Conservation (phyloP, 1,284 basidiomycete genomes). For the Megacollybia platyphylla region DNA sequence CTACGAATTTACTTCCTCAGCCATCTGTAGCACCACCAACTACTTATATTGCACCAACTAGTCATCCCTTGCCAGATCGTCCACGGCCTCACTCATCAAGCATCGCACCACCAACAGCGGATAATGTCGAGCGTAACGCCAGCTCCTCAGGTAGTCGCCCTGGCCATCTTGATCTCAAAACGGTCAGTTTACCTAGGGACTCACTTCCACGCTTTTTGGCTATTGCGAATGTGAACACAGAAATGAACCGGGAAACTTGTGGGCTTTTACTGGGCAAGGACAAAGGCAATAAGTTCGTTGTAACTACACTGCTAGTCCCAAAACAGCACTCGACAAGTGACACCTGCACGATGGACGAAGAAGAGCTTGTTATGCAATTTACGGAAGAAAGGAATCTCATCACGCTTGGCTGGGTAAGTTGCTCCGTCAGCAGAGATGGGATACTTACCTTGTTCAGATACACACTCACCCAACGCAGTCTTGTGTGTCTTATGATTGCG, state of each 20-base stretch:
- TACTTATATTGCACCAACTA: conserved; percentile 8
- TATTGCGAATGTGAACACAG: conserved; percentile 39
- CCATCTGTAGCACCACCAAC: conserved; percentile 11
- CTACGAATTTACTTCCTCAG: conserved; percentile 17
- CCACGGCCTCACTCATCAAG: conserved; percentile 7
- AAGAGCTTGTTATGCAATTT: conserved; percentile 76
- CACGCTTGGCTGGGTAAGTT: conserved; percentile 79
- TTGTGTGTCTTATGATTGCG: conserved; percentile 32
- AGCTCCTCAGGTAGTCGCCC: conserved; percentile 4
- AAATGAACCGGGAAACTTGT: conserved; percentile 33
- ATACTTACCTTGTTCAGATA: conserved; percentile 35
- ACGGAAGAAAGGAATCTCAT: conserved; percentile 69
- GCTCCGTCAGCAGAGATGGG: neutral
- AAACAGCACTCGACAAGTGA: conserved; percentile 77
- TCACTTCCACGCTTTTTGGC: conserved; percentile 62
- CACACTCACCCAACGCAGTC: conserved; percentile 88
- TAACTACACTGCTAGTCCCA: conserved; percentile 72
- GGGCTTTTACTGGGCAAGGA: conserved; percentile 41
- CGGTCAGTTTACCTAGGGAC: conserved; percentile 54
- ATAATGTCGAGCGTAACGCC: neutral
- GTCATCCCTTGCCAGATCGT: conserved; percentile 5
- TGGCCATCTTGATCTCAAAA: conserved; percentile 29
- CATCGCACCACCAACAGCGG: conserved; percentile 9
- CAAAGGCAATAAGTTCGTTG: conserved; percentile 45
- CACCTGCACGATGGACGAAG: conserved; percentile 81